Evolutionary conservation across 2,329 filamentous ascomycete species (phyloP), one percentile per base, ranked within the genome.

Genomic region (Hypomyces rosellus): DNA sequence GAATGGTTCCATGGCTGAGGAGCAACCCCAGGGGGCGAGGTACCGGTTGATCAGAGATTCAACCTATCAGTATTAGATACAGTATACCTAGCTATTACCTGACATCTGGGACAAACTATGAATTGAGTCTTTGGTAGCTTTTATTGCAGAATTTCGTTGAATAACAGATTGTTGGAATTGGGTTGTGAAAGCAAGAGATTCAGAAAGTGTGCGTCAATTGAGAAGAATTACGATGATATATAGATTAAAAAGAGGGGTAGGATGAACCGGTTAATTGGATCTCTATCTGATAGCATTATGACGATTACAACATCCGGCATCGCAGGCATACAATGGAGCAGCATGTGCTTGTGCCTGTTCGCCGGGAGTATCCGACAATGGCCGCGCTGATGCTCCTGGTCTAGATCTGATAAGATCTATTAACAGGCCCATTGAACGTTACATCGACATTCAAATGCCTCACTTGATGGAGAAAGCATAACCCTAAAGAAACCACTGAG

Each of bases 1-100:
- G 58, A 67, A 69, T 63, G 65, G 57, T 49, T 60, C 60, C 66
- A 69, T 68, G 61, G 33, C 25, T 48, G 50, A 45, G 39, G 40
- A 52, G 49, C 54, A 50, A 42, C 41, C 51, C 46, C 30, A n/a
- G 53, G 56, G 55, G 48, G 38, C 53, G 57, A 48, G 59, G 56
- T 66, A 66, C 64, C 61, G 54, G 25, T 56, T 58, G 48, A 30
- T 41, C 40, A 20, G 37, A n/a, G 47, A 14, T 37, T 22, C 12
- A 8, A 49, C 46, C 55, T 55, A 40, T 13, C 16, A 2, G 25
- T 39, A 41, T 54, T 51, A 56, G 54, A 49, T 47, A 37, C 45
- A 47, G 44, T 3, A 33, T 30, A 33, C 40, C 34, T 20, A 30
- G 25, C 25, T 30, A 30, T 20, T 36, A 30, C 25, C n/a, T 15